Conservation (phyloP, 257 asterid genomes). For the Solanum corneliomulleri region DNA sequence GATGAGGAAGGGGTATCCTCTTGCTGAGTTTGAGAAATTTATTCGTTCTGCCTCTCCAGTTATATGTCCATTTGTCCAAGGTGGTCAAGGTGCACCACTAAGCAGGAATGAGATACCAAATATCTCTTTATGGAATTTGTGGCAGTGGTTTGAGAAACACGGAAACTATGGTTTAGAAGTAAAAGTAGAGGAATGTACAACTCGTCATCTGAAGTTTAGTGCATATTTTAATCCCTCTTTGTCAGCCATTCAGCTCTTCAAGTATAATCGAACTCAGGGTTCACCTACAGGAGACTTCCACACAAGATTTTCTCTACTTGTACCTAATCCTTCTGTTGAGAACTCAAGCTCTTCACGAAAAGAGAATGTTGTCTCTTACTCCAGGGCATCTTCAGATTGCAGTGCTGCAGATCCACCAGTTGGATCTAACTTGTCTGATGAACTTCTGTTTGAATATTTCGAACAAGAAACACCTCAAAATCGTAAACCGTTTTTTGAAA, state of each 20-base stretch:
- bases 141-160: constrained; percentile 17
- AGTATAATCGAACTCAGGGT: neutral
- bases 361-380: neutral
- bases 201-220: neutral
- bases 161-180: constrained; percentile 15
- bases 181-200: constrained; percentile 3
- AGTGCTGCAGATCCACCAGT: neutral
- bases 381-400: neutral
- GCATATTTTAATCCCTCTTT: constrained; percentile 17
- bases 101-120: neutral
- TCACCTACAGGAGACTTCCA: neutral
- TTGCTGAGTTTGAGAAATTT: constrained; percentile 18
- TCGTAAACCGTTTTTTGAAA: constrained; percentile 13
- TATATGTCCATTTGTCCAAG: neutral
- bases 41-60: constrained; percentile 10
- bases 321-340: neutral
- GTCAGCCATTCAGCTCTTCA: constrained; percentile 16
- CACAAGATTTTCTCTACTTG: neutral
- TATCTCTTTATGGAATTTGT: constrained; percentile 12
- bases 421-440: constrained; percentile 1
- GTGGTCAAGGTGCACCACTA: constrained; percentile 1
- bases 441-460: constrained; percentile 17
- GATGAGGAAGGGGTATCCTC: constrained; percentile 1
- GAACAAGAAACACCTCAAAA: constrained; percentile 11
- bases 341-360: neutral